Conservation (phyloP, 768 basidiomycete genomes). For the Psilocybe subaeruginosa region DNA sequence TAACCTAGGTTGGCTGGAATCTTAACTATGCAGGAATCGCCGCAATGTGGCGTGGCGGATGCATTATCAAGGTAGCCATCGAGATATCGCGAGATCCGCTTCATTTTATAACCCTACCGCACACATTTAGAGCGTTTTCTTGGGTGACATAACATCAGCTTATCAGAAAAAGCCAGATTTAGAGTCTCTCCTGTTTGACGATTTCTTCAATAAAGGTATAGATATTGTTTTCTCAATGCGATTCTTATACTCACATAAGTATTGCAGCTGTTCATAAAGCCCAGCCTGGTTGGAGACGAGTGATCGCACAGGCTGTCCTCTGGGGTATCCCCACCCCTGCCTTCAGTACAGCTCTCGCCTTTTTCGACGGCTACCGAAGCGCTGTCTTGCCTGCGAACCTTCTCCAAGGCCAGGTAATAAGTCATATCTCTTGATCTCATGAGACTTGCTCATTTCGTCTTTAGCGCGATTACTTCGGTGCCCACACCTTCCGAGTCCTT, state of each 20-base stretch:
- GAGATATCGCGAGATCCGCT: not conserved
- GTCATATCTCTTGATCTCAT: not conserved
- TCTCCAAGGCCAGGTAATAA: slow-evolving; percentile 83
- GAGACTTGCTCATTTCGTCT: not conserved
- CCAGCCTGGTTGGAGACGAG: slow-evolving; percentile 97
- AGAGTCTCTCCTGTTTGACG: slow-evolving; percentile 92
- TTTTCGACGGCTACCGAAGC: slow-evolving; percentile 99
- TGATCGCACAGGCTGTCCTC: slow-evolving; percentile 93
- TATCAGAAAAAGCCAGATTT: slow-evolving; percentile 84
- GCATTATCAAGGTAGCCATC: slow-evolving; percentile 87
- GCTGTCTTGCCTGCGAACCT: slow-evolving; percentile 94
- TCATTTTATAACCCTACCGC: slow-evolving; percentile 3
- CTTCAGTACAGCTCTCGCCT: slow-evolving; percentile 97
- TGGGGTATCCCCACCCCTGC: slow-evolving; percentile 98
- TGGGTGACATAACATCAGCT: slow-evolving; percentile 89
- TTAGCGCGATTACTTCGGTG: slow-evolving; percentile 98
- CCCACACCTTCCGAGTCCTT: slow-evolving; percentile 95
- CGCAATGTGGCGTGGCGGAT: slow-evolving; percentile 99
- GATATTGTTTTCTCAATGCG: not conserved
- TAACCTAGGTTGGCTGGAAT: slow-evolving; percentile 72
- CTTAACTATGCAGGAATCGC: slow-evolving; percentile 98
- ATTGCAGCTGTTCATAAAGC: slow-evolving; percentile 83
- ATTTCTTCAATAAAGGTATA: slow-evolving; percentile 94
- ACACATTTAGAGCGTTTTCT: slow-evolving; percentile 73
- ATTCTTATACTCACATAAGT: slow-evolving; percentile 4